Percentiles rank a stretch among this genome's conserved stretches.
phyloP scores from a whole-genome alignment of 805 yeast species.

The Barnettozyma vustinii region DNA sequence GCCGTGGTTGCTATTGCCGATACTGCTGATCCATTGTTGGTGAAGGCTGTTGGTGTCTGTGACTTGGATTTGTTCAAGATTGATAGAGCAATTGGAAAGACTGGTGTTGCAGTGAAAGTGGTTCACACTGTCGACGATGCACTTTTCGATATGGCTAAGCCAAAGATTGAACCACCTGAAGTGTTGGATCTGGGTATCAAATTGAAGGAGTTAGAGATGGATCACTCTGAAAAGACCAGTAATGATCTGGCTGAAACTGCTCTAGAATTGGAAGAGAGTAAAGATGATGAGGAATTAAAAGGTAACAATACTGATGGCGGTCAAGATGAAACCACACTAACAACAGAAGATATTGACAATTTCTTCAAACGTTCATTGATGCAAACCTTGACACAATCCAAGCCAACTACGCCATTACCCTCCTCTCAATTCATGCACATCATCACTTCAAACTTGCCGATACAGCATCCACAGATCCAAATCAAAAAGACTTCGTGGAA shows the following conservation, averaged over 20 bases:
- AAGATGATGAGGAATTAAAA: slow-evolving; percentile 5
- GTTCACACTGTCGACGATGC: slow-evolving; percentile 67
- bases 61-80: slow-evolving; percentile 39
- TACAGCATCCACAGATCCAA: slow-evolving; percentile 49
- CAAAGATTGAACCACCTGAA: slow-evolving; percentile 39
- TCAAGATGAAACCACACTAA: slow-evolving; percentile 27
- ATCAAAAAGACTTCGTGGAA: slow-evolving; percentile 86
- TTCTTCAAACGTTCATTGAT: slow-evolving; percentile 67
- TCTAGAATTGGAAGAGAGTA: slow-evolving; percentile 7
- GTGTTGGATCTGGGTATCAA: slow-evolving; percentile 26
- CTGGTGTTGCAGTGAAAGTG: slow-evolving; percentile 76
- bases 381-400: slow-evolving; percentile 57
- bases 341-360: slow-evolving; percentile 64
- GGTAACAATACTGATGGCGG: slow-evolving; percentile 9
- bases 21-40: slow-evolving; percentile 51
- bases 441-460: slow-evolving; percentile 68
- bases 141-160: slow-evolving; percentile 46
- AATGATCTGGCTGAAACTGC: background rate
- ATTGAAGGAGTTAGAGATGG: slow-evolving; percentile 16
- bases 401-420: slow-evolving; percentile 57
- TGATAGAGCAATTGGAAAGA: slow-evolving; percentile 48
- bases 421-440: slow-evolving; percentile 72
- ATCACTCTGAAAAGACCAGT: background rate
- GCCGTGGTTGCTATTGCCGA: slow-evolving; percentile 68
- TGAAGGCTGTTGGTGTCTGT: slow-evolving; percentile 69